Base-by-base conservation (phyloP, 2,329 filamentous ascomycete species). In the Aotearoamyces nothofagi region DNA sequence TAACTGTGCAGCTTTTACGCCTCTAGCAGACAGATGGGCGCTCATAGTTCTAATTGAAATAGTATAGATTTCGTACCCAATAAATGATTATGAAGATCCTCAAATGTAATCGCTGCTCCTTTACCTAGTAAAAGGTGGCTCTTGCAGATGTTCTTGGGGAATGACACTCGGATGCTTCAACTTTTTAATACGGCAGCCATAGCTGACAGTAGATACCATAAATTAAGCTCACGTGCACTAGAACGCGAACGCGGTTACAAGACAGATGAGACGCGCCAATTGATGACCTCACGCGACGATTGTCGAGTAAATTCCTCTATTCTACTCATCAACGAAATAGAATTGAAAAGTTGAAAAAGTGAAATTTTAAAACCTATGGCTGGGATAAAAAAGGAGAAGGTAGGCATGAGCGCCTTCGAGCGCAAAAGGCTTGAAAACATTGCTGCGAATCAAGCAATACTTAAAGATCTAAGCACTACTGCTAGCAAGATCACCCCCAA, bases 361-460 rank as follows among this genome's bases (percentile, higher is more conserved):
- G 11, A 24, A 35, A 42, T 32, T 33, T 28, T 38, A 34, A 50
- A 19, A 6, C 13, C 26, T 19, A 69, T 72, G 65, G 51, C 63
- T 2, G 48, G 56, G 2, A 55, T 38, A 5, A 45, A 46, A 20
- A 37, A 60, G 22, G 52, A 52, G 9, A 46, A 64, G 43, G 50
- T 57, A 16, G 67, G 67, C 19, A 58, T 92, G 42, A 92, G 80
- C 53, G 81, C 83, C 22, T 94, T 92, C 53, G 86, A 93, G 60
- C 74, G 76, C 43, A 74, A 81, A 41, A 68, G 86, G 1, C 68
- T 82, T 10, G 82, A 84, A 35, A 93, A 93, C 40, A 92, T 92
- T 22, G 81, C 77, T 0, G 75, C 80, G 30, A 90, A 92, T 42
- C 78, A 87, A 52, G 81, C 77, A 49, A 63, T 93, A 0, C 55